A percentile compares a stretch with the other conserved stretches of the same genome.
These are phyloP conservation scores for Starmerella tilneyi DNA, from an alignment of 805 yeast genomes.

Conservation along the genomic window DNA sequence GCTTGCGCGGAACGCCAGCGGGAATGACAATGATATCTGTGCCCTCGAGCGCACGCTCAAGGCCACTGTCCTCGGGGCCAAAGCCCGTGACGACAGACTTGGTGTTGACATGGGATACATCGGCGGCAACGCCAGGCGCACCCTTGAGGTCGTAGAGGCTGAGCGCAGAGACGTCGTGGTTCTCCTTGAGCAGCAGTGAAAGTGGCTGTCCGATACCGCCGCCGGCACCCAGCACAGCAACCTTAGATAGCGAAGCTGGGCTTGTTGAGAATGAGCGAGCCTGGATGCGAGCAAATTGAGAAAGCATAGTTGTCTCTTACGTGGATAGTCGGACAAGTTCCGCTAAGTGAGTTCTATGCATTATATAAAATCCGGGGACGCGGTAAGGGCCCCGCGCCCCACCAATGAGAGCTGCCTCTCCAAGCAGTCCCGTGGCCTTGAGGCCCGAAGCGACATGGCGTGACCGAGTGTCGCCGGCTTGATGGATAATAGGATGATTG, in stretches of 20 bases:
- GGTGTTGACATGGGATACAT: conserved; percentile 87
- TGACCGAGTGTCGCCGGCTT: no score
- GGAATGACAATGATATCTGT: conserved; percentile 80
- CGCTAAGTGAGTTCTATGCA: no score
- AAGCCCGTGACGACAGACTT: conserved; percentile 80
- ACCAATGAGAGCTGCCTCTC: neutral
- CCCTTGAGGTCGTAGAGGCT: conserved; percentile 82
- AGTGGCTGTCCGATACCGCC: conserved; percentile 96
- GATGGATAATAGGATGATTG: no score
- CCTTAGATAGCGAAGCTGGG: conserved; percentile 40
- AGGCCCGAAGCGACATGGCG: no score
- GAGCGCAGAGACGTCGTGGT: conserved; percentile 77
- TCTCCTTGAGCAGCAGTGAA: conserved; percentile 72
- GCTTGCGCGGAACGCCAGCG: conserved; percentile 98
- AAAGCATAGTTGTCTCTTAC: conserved; percentile 14
- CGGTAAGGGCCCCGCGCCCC: conserved; percentile 7
- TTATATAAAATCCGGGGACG: conserved; percentile 9
- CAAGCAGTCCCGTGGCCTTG: neutral
- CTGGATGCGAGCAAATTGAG: conserved; percentile 13
- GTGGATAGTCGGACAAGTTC: no score
- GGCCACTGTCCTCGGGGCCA: conserved; percentile 67
- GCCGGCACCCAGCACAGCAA: conserved; percentile 83
- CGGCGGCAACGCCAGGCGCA: conserved; percentile 96
- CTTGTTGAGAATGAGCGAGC: conserved; percentile 27
- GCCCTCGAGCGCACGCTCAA: conserved; percentile 58